Evolutionary conservation across 2,329 filamentous ascomycete genomes (phyloP).

Genomic region (Colletotrichum sp.): DNA sequence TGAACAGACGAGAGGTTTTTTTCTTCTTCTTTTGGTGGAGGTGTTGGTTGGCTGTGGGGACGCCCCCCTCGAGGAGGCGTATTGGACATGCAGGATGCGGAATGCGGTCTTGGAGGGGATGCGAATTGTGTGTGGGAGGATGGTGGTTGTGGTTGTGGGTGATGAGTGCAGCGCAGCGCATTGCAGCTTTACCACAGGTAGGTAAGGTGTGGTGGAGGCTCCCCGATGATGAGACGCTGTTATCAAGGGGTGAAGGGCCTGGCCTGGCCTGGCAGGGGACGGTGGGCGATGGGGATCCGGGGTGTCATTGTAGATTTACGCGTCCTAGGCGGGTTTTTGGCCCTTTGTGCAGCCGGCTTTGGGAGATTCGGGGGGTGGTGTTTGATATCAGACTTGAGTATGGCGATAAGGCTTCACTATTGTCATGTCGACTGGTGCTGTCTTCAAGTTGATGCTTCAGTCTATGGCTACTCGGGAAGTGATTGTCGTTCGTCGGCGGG

Average conservation of each 20-base stretch:
- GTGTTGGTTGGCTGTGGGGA: not conserved
- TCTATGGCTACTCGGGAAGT: not conserved
- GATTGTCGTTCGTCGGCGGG: not conserved
- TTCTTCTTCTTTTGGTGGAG: not conserved
- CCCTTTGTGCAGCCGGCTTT: not conserved
- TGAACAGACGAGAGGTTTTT: not conserved
- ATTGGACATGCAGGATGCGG: constrained; percentile 14
- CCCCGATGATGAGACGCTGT: constrained; percentile 19
- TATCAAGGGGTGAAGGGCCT: not conserved
- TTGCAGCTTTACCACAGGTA: not conserved
- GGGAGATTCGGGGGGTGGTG: not conserved
- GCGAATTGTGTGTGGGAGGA: constrained; percentile 12
- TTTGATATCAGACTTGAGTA: not conserved
- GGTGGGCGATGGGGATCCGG: not conserved
- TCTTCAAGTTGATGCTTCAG: not conserved
- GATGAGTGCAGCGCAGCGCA: not conserved
- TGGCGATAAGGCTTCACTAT: not conserved
- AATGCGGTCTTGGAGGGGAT: constrained; percentile 16
- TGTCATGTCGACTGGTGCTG: not conserved
- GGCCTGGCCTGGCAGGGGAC: not conserved
- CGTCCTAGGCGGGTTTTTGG: not conserved
- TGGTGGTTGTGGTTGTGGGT: not conserved
- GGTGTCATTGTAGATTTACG: not conserved
- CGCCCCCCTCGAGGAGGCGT: not conserved
- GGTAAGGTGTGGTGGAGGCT: not conserved